Conservation (phyloP, 208 protist species). For the Vickermania spadyakhi region DNA sequence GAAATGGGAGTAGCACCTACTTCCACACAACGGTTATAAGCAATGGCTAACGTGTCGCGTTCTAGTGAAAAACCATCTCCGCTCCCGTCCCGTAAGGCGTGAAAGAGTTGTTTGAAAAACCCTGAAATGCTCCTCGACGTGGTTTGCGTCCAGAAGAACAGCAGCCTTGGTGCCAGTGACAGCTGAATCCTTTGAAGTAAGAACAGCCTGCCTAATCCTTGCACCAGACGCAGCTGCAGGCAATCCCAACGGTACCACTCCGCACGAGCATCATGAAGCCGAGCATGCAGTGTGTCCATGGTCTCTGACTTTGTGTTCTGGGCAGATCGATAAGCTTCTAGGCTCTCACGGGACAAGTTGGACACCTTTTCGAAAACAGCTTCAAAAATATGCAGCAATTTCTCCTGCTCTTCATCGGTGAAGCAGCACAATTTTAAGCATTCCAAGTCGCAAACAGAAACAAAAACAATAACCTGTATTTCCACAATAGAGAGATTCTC, state of each 20-base stretch:
- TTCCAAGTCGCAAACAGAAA: slow-evolving; percentile 54
- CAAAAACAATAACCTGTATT: slow-evolving; percentile 20
- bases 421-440: slow-evolving; percentile 37
- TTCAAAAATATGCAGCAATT: slow-evolving; percentile 31
- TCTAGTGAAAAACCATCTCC: slow-evolving; percentile 57
- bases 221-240: slow-evolving; percentile 45
- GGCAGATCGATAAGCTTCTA: slow-evolving; percentile 7
- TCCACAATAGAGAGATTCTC: slow-evolving; percentile 1
- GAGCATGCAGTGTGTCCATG: slow-evolving; percentile 12
- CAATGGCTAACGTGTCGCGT: slow-evolving; percentile 49
- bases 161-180: slow-evolving; percentile 31
- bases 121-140: slow-evolving; percentile 62
- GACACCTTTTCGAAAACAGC: slow-evolving; percentile 26
- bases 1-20: slow-evolving; percentile 46
- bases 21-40: slow-evolving; percentile 52
- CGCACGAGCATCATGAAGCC: neutral
- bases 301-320: slow-evolving; percentile 25
- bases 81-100: slow-evolving; percentile 51
- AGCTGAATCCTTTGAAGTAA: slow-evolving; percentile 37
- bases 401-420: slow-evolving; percentile 51
- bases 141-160: slow-evolving; percentile 57
- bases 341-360: slow-evolving; percentile 14
- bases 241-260: slow-evolving; percentile 25
- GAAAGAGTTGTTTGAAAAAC: slow-evolving; percentile 73
- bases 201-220: slow-evolving; percentile 49